Conservation (phyloP, 2,329 filamentous ascomycete genomes). For the Escovopsis sp. region DNA sequence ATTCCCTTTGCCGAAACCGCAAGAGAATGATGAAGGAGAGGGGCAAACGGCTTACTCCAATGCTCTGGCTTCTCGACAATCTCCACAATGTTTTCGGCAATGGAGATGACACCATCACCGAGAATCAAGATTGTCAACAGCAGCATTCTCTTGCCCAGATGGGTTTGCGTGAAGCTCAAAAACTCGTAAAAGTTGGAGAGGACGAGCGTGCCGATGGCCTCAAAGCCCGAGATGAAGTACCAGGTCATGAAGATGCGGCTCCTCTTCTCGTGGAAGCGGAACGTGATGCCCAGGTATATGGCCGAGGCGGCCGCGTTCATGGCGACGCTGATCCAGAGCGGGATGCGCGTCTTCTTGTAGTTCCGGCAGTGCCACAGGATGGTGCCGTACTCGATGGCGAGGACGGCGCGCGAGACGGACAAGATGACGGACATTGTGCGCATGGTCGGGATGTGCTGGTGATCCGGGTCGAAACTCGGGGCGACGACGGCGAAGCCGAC, state of each 20-base stretch:
- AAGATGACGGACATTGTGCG: constrained; percentile 32
- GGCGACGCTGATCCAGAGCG: constrained; percentile 21
- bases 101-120: constrained; percentile 49
- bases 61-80: constrained; percentile 27
- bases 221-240: constrained; percentile 40
- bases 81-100: constrained; percentile 35
- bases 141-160: constrained; percentile 48
- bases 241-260: constrained; percentile 26
- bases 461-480: constrained; percentile 25
- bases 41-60: constrained; percentile 19
- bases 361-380: constrained; percentile 28
- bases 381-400: constrained; percentile 38
- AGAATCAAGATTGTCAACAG: constrained; percentile 52
- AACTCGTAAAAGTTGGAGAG: constrained; percentile 40
- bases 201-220: constrained; percentile 35
- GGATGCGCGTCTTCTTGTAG: constrained; percentile 21
- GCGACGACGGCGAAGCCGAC: constrained; percentile 49
- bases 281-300: constrained; percentile 28
- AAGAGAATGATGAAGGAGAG: background rate
- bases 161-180: constrained; percentile 46
- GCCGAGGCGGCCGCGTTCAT: constrained; percentile 20
- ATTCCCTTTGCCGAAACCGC: too few relatives aligned
- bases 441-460: constrained; percentile 24
- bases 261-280: constrained; percentile 20
- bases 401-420: constrained; percentile 35